Conservation (phyloP, 306 rosid genomes). For the Spatholobus suberectus region DNA sequence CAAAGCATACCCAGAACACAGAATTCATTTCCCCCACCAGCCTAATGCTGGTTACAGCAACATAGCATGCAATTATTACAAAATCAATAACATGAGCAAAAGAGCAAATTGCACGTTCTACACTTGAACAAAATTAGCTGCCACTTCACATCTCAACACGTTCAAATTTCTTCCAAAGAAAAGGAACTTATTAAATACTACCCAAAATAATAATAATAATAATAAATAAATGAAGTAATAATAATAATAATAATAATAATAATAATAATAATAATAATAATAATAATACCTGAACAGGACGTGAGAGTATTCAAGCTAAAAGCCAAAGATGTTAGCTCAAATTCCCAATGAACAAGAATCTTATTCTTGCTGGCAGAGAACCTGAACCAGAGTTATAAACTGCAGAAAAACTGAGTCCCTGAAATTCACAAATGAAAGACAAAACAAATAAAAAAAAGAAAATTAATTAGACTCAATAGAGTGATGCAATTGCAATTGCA, state of each 20-base stretch:
- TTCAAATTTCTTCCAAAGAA: conserved; percentile 21
- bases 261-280: neutral
- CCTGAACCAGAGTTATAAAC: conserved; percentile 41
- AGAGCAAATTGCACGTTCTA: conserved; percentile 1
- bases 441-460: neutral
- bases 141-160: conserved; percentile 32
- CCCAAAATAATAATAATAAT: neutral
- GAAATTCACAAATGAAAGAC: conserved; percentile 28
- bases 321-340: conserved; percentile 38
- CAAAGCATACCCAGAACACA: neutral
- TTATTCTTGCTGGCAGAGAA: conserved; percentile 21
- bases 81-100: conserved; percentile 6
- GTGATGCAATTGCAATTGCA: neutral
- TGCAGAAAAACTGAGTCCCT: conserved; percentile 52
- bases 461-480: neutral
- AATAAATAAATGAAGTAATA: too few species aligned
- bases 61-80: conserved; percentile 32
- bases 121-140: neutral
- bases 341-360: conserved; percentile 35
- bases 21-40: conserved; percentile 34
- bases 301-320: conserved; percentile 11
- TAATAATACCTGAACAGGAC: conserved; percentile 45
- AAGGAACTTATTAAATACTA: neutral
- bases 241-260: neutral
- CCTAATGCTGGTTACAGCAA: conserved; percentile 31